Evolutionary conservation across 306 rosid species (phyloP).

Genomic region (cucumber (Cucumis sativus)): DNA sequence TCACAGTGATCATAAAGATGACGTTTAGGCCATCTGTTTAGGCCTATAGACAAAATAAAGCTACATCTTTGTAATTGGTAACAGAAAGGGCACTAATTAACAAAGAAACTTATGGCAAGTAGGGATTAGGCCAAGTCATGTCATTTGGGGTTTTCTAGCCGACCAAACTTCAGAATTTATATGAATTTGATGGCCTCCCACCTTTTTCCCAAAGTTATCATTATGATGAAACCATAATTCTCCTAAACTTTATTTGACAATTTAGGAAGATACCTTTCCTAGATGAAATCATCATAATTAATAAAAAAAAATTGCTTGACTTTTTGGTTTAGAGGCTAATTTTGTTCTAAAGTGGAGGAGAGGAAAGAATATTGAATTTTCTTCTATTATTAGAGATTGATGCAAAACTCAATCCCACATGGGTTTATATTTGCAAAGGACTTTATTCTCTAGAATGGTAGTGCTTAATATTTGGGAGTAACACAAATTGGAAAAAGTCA

Average conservation of each 20-base stretch:
- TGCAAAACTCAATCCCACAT: background rate
- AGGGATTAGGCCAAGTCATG: conserved; percentile 9
- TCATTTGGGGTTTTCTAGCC: conserved; percentile 6
- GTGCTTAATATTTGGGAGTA: background rate
- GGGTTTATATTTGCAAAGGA: background rate
- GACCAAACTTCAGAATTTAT: background rate
- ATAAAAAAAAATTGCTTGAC: background rate
- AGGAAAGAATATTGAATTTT: conserved; percentile 10
- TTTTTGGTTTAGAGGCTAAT: conserved; percentile 9
- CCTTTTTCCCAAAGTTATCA: background rate
- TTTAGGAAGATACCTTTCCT: background rate
- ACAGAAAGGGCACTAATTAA: background rate
- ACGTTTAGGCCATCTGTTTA: background rate
- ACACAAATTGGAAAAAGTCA: background rate
- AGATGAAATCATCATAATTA: background rate
- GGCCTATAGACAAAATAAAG: background rate
- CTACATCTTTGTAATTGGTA: background rate
- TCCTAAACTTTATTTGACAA: background rate
- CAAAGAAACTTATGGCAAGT: background rate
- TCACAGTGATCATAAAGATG: background rate
- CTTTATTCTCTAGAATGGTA: background rate
- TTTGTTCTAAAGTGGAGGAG: conserved; percentile 5
- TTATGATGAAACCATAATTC: background rate
- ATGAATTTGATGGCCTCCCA: background rate
- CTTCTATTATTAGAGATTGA: background rate